phyloP scores from a whole-genome alignment of 2,329 filamentous ascomycete genomes.

The Cyphellophora europaea region DNA sequence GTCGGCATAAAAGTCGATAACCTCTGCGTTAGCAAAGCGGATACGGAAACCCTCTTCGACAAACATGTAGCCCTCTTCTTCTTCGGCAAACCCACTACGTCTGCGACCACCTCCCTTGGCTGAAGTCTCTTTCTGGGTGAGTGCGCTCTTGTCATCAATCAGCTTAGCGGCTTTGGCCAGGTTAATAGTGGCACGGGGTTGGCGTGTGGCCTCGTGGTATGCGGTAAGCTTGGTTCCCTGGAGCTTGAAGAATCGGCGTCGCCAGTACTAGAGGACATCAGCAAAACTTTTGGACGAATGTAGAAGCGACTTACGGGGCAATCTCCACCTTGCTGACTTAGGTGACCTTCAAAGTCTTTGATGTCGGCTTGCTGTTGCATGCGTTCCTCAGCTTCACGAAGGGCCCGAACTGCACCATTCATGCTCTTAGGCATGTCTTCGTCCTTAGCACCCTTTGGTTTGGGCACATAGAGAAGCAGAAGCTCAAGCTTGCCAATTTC shows the following conservation, averaged over 20 bases:
- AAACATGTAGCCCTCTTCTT: slow-evolving; percentile 99
- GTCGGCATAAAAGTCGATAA: slow-evolving; percentile 98
- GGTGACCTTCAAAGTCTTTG: slow-evolving; percentile 63
- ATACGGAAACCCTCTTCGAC: slow-evolving; percentile 98
- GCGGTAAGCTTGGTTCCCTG: slow-evolving; percentile 85
- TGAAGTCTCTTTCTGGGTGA: slow-evolving; percentile 74
- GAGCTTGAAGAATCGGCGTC: slow-evolving; percentile 93
- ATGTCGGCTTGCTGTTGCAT: slow-evolving; percentile 31
- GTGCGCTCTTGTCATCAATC: slow-evolving; percentile 78
- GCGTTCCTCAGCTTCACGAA: slow-evolving; percentile 77
- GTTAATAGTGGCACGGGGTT: slow-evolving; percentile 95
- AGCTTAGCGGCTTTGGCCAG: slow-evolving; percentile 84
- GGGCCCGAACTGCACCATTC: slow-evolving; percentile 88
- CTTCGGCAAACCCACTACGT: slow-evolving; percentile 91
- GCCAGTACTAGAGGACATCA: slow-evolving; percentile 65
- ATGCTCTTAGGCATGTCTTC: slow-evolving; percentile 99
- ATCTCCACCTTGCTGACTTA: slow-evolving; percentile 95
- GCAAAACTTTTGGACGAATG: neutral
- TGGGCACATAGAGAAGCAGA: slow-evolving; percentile 88
- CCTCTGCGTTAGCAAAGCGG: slow-evolving; percentile 93
- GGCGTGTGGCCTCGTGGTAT: slow-evolving; percentile 89
- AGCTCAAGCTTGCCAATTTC: slow-evolving; percentile 90
- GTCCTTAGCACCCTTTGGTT: slow-evolving; percentile 74
- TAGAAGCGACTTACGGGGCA: slow-evolving; percentile 67
- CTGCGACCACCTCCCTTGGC: slow-evolving; percentile 70